Evolutionary conservation across 108 stramenopile species (phyloP), one percentile per base, ranked within the genome.

Genomic region (Skeletonema menzelii): DNA sequence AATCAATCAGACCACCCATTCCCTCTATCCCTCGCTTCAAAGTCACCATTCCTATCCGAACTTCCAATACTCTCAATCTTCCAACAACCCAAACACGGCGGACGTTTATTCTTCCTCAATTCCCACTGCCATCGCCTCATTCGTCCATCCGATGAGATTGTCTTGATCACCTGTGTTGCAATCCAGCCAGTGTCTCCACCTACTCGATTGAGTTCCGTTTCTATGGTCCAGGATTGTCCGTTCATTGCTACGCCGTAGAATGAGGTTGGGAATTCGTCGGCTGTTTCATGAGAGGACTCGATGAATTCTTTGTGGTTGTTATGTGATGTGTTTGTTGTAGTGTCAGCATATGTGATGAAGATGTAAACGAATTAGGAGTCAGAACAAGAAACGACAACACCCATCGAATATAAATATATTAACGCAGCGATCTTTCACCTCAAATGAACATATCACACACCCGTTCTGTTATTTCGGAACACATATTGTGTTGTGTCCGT

Each of bases 201-300:
- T 8, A 83, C 77, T 58, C 77, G 58, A 49, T 75, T 83, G 4
- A 83, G 8, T 7, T 63, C 28, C 0, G 77, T 67, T 65, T 83
- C 82, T 61, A 79, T 75, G 17, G 15, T 44, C 83, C 83, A 84
- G 8, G 60, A 59, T 55, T 76, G 55, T 20, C 84, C 84, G 27
- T 85, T 56, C 77, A 85, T 79, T 17, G 81, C 80, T 22, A 70
- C 81, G 1, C 84, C 84, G 34, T 85, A 85, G 38, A 85, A 82
- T 14, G 81, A 85, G 17, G 84, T 85, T 0, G 84, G 76, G 27
- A 78, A 70, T 22, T 64, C 44, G 40, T 75, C 63, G 4, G 84
- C 84, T 14, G 84, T 85, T 31, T 85, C 72, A 19, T 85, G 84
- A 56, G 47, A 71, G 3, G 84, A 80, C 56, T 82, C 66, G 27